These are phyloP conservation scores for Physaria fendleri DNA, from an alignment of 345 rosid species.

Conservation along the genomic window DNA sequence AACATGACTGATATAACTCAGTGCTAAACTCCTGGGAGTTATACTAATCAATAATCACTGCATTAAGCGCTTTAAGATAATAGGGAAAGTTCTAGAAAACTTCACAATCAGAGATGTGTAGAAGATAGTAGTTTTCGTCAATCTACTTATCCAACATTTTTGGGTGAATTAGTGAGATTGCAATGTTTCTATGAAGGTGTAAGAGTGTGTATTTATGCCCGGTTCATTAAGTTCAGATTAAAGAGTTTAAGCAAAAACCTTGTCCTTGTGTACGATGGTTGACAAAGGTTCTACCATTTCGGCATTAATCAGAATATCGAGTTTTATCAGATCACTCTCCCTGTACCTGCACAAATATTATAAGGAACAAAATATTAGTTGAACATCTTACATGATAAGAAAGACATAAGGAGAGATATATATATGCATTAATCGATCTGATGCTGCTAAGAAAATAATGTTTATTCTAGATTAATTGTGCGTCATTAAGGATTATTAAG, in stretches of 20 bases:
- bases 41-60: not conserved
- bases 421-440: not conserved
- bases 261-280: conserved; percentile 89
- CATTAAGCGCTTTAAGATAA: not conserved
- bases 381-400: not conserved
- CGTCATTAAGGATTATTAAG: not conserved
- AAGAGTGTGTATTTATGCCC: not conserved
- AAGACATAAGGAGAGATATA: not conserved
- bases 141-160: not conserved
- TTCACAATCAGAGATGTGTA: not conserved
- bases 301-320: conserved; percentile 82
- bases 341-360: conserved; percentile 50
- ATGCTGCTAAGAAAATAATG: not conserved
- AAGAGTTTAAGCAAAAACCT: conserved; percentile 36
- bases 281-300: conserved; percentile 86
- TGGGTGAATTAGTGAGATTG: not conserved
- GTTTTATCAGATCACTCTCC: conserved; percentile 78
- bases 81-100: not conserved
- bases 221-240: not conserved
- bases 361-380: conserved; percentile 2
- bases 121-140: not conserved
- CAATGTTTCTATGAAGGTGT: not conserved
- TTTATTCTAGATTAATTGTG: not conserved
- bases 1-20: not conserved
- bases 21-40: not conserved